A percentile compares a stretch with the other conserved stretches of the same genome.
Conservation (phyloP, 768 basidiomycete species). For the Hygrophoropsis aurantiaca region DNA sequence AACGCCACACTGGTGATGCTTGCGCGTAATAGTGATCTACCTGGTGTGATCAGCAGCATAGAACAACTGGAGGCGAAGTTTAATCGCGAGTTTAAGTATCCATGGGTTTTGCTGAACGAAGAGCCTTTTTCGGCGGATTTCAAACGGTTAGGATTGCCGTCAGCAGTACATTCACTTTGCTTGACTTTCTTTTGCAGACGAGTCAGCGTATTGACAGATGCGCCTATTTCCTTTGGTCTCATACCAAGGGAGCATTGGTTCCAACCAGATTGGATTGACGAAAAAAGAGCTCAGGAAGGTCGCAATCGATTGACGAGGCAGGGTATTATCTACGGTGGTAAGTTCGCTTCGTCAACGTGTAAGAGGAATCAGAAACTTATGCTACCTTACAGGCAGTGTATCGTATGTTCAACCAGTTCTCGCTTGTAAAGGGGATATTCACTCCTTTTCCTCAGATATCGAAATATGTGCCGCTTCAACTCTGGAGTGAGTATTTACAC, state of each 20-base stretch:
- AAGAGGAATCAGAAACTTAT: no score
- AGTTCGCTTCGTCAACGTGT: no score
- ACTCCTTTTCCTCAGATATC: constrained; percentile 39
- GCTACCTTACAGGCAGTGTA: constrained; percentile 37
- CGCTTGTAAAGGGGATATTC: not conserved
- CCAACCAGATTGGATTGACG: constrained; percentile 75
- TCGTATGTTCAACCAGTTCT: constrained; percentile 33
- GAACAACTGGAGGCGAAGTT: constrained; percentile 58
- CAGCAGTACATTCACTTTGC: constrained; percentile 5
- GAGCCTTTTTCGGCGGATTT: constrained; percentile 55
- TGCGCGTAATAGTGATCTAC: constrained; percentile 47
- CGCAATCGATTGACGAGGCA: constrained; percentile 50
- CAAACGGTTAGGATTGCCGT: constrained; percentile 34
- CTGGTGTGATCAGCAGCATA: constrained; percentile 46
- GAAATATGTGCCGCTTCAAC: constrained; percentile 80
- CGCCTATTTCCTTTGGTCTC: constrained; percentile 50
- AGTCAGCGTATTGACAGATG: constrained; percentile 36
- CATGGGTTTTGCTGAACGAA: constrained; percentile 67
- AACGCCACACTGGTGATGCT: constrained; percentile 64
- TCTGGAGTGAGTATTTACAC: constrained; percentile 50
- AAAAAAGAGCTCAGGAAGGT: constrained; percentile 52
- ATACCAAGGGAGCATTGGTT: constrained; percentile 66
- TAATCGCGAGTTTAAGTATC: constrained; percentile 57
- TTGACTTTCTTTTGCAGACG: constrained; percentile 30
- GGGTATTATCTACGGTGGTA: constrained; percentile 51